These are phyloP conservation scores for Trapa bicornis DNA, from an alignment of 345 rosid genomes.

Conservation along the genomic window DNA sequence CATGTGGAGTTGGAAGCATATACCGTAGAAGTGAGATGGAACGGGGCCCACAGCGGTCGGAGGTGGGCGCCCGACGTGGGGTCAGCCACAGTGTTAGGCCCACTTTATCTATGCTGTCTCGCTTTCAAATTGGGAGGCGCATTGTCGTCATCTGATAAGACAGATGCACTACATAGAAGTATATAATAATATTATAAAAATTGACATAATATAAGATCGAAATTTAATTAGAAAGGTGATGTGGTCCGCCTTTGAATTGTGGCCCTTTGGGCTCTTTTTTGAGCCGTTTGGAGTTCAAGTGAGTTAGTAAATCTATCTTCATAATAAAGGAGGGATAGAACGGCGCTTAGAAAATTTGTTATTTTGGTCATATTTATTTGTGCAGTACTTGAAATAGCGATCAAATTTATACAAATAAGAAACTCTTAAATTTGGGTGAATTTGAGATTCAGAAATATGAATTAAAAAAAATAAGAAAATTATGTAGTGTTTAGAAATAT, in stretches of 20 bases:
- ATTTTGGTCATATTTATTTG: too few relatives aligned
- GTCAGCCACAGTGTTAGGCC: neutral
- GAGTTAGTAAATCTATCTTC: too few relatives aligned
- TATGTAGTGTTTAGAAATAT: too few relatives aligned
- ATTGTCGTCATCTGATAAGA: neutral
- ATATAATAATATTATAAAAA: too few relatives aligned
- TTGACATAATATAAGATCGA: too few relatives aligned
- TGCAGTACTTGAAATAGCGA: too few relatives aligned
- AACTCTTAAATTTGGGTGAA: too few relatives aligned
- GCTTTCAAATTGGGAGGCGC: neutral
- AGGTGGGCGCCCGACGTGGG: neutral
- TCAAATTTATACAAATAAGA: too few relatives aligned
- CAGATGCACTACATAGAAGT: neutral
- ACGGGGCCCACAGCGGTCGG: neutral
- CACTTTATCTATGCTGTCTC: neutral
- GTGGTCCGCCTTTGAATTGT: neutral
- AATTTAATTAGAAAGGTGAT: neutral
- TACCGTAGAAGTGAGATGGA: neutral
- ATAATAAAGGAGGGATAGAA: too few relatives aligned
- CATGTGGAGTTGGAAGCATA: neutral
- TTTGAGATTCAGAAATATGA: too few relatives aligned
- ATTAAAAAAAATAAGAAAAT: too few relatives aligned
- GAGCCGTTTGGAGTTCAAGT: neutral
- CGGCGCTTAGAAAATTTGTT: too few relatives aligned
- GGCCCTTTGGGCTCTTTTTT: conserved; percentile 1